Evolutionary conservation across 495 filamentous ascomycete species (phyloP).

Genomic region (Evernia prunastri): DNA sequence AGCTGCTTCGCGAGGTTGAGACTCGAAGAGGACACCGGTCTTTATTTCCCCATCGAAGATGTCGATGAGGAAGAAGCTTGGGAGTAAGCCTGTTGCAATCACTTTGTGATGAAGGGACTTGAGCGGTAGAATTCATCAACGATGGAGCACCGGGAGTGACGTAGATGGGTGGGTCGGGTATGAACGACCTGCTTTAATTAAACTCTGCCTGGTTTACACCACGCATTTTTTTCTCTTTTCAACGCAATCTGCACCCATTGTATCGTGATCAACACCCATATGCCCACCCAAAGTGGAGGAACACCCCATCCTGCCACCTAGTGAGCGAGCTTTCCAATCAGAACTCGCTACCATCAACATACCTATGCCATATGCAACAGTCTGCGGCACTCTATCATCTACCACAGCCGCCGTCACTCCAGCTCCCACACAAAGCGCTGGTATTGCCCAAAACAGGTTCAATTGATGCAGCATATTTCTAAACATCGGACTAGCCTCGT

Average conservation of each 20-base stretch:
- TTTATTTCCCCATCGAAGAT: neutral
- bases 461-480: constrained; percentile 63
- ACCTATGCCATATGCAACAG: constrained; percentile 67
- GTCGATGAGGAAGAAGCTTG: neutral
- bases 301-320: constrained; percentile 54
- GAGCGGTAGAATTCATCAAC: neutral
- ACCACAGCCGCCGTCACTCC: constrained; percentile 57
- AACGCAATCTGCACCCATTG: constrained; percentile 60
- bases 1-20: constrained; percentile 1
- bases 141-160: neutral
- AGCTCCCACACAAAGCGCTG: constrained; percentile 48
- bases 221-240: constrained; percentile 54
- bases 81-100: neutral
- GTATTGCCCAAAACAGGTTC: constrained; percentile 72
- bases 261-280: constrained; percentile 64
- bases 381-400: constrained; percentile 48
- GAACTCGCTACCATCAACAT: neutral
- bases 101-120: neutral
- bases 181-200: neutral
- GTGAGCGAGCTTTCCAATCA: constrained; percentile 25
- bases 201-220: constrained; percentile 35
- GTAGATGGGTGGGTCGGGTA: neutral
- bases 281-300: constrained; percentile 60
- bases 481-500: constrained; percentile 64
- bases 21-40: neutral